A percentile compares a stretch with the other conserved stretches of the same genome.
Conservation (phyloP, 2,329 filamentous ascomycete genomes). For the Paraconiothyrium brasiliense region DNA sequence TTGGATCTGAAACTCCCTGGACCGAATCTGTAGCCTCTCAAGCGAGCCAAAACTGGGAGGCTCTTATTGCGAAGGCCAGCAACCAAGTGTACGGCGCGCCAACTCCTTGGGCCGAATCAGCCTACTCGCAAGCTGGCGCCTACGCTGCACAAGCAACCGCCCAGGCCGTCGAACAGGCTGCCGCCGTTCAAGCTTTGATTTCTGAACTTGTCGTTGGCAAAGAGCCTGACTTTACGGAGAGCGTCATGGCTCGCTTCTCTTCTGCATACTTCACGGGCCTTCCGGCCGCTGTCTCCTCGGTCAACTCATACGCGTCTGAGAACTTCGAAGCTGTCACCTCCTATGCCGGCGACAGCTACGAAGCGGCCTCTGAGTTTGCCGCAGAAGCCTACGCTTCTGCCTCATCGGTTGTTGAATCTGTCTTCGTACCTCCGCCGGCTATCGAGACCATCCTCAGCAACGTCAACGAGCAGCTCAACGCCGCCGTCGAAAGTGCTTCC, state of each 20-base stretch:
- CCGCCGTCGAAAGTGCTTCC: slow-evolving; percentile 68
- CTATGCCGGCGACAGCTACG: slow-evolving; percentile 57
- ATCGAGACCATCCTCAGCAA: slow-evolving; percentile 66
- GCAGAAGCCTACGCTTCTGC: slow-evolving; percentile 60
- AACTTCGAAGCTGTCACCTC: slow-evolving; percentile 56
- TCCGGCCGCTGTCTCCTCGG: slow-evolving; percentile 64
- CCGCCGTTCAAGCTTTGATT: slow-evolving; percentile 74
- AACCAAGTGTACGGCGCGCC: slow-evolving; percentile 75
- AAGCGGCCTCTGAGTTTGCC: slow-evolving; percentile 62
- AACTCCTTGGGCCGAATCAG: slow-evolving; percentile 58
- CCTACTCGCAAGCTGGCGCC: slow-evolving; percentile 62
- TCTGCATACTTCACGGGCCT: slow-evolving; percentile 76
- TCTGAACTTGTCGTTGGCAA: slow-evolving; percentile 80
- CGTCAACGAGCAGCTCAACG: slow-evolving; percentile 65
- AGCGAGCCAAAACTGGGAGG: slow-evolving; percentile 71
- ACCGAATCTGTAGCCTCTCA: slow-evolving; percentile 64
- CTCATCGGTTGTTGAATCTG: slow-evolving; percentile 56
- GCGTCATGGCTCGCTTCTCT: slow-evolving; percentile 75
- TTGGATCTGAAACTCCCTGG: slow-evolving; percentile 60
- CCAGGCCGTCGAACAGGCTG: slow-evolving; percentile 71
- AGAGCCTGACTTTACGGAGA: slow-evolving; percentile 83
- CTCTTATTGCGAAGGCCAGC: slow-evolving; percentile 71
- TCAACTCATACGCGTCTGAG: slow-evolving; percentile 63
- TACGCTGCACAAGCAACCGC: slow-evolving; percentile 71
- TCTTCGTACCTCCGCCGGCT: slow-evolving; percentile 66